Percentiles rank a stretch among this genome's conserved stretches.
phyloP scores from a whole-genome alignment of 768 basidiomycete genomes.

The Lentinula boryana region DNA sequence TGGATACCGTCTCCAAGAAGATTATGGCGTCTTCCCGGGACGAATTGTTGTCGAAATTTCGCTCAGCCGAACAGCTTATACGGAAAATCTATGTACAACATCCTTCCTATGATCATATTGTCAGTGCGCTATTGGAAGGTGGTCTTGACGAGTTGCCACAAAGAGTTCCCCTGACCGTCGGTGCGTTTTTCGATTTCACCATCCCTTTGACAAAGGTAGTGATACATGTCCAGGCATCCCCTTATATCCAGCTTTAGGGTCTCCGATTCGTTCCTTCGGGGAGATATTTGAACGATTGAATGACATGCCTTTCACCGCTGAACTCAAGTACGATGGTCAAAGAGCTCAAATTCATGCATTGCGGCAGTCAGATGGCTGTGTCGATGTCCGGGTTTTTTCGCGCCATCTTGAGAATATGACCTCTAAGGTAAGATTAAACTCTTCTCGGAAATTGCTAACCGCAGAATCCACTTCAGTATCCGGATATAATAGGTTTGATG shows the following conservation, averaged over 20 bases:
- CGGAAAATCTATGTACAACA: conserved; percentile 73
- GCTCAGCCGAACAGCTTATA: conserved; percentile 56
- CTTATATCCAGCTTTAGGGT: conserved; percentile 80
- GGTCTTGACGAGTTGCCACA: conserved; percentile 57
- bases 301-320: conserved; percentile 67
- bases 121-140: conserved; percentile 48
- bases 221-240: conserved; percentile 52
- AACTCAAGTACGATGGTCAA: conserved; percentile 91
- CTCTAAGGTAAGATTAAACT: conserved; percentile 51
- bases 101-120: conserved; percentile 71
- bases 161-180: conserved; percentile 62
- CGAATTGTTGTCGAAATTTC: conserved; percentile 36
- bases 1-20: conserved; percentile 14
- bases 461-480: conserved; percentile 49
- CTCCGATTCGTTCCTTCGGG: conserved; percentile 76
- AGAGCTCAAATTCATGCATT: conserved; percentile 73
- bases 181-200: conserved; percentile 32
- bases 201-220: not conserved
- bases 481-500: conserved; percentile 63
- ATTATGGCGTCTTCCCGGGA: conserved; percentile 22
- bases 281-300: conserved; percentile 76
- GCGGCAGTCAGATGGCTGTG: conserved; percentile 21
- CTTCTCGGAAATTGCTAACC: not conserved
- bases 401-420: conserved; percentile 93
- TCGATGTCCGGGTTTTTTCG: conserved; percentile 66